Conservation (phyloP, 495 filamentous ascomycete genomes). For the Friedmanniomyces simplex region DNA sequence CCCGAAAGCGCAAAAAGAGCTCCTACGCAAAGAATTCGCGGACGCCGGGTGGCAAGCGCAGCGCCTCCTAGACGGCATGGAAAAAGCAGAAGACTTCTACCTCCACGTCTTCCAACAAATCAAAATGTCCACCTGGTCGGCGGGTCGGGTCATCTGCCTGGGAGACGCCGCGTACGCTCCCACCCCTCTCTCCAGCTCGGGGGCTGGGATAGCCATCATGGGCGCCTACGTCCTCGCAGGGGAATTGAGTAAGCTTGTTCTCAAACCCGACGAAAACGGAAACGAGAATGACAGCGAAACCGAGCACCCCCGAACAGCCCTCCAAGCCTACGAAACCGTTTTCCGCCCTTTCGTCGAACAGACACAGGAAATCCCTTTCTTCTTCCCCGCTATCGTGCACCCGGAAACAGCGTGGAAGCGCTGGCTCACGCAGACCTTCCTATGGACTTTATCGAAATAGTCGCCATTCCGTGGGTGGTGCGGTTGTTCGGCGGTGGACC, state of each 20-base stretch:
- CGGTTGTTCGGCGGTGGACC: neutral
- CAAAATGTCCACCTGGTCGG: slow-evolving; percentile 30
- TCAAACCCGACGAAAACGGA: too few relatives aligned
- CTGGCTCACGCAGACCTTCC: slow-evolving; percentile 22
- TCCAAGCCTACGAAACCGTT: slow-evolving; percentile 34
- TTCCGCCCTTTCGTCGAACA: slow-evolving; percentile 36
- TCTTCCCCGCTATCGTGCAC: slow-evolving; percentile 25
- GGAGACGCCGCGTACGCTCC: slow-evolving; percentile 30
- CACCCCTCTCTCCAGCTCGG: slow-evolving; percentile 18
- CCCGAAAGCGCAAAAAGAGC: slow-evolving; percentile 1
- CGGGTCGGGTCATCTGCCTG: slow-evolving; percentile 18
- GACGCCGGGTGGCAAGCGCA: too few relatives aligned
- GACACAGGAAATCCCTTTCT: slow-evolving; percentile 31
- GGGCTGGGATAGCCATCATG: slow-evolving; percentile 15
- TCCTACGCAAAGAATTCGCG: neutral
- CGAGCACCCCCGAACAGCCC: slow-evolving; percentile 18
- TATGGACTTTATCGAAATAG: slow-evolving; percentile 25
- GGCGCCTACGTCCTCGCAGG: slow-evolving; percentile 21
- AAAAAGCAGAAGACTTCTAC: slow-evolving; percentile 39
- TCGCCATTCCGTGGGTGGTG: neutral
- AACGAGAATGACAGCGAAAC: too few relatives aligned
- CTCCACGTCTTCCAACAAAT: slow-evolving; percentile 38
- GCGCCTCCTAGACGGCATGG: slow-evolving; percentile 23
- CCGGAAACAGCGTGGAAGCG: slow-evolving; percentile 36
- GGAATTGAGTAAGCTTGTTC: slow-evolving; percentile 21